phyloP scores from a whole-genome alignment of 257 asterid species.

The Fraxinus excelsior region DNA sequence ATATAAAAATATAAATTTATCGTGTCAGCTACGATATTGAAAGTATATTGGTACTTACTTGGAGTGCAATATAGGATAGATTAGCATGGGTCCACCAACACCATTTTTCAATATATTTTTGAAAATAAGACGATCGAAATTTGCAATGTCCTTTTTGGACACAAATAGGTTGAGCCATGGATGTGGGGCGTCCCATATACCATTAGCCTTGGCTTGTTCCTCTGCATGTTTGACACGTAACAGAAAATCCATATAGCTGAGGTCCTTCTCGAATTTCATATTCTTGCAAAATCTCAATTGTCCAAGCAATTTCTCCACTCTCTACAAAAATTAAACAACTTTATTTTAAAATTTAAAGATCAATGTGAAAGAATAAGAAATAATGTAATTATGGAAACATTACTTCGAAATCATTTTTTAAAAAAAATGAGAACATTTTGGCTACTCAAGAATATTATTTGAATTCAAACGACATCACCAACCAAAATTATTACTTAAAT shows the following conservation, averaged over 20 bases:
- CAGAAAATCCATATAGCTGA: slow-evolving; percentile 62
- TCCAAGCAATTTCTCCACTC: slow-evolving; percentile 50
- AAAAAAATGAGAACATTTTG: too few species aligned
- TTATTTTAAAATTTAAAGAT: too few species aligned
- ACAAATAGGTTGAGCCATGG: slow-evolving; percentile 94
- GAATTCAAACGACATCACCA: too few species aligned
- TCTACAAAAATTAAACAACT: slow-evolving; percentile 31
- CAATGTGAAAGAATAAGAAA: too few species aligned
- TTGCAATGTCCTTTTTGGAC: slow-evolving; percentile 57
- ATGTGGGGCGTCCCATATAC: slow-evolving; percentile 95
- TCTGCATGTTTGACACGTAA: slow-evolving; percentile 75
- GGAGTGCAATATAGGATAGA: slow-evolving; percentile 82
- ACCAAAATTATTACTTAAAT: too few species aligned
- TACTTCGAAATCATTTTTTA: too few species aligned
- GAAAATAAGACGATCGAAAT: slow-evolving; percentile 68
- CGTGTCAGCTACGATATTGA: too few species aligned
- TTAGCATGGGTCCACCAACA: slow-evolving; percentile 84
- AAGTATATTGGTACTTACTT: slow-evolving; percentile 45
- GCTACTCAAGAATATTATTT: too few species aligned
- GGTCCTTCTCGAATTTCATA: slow-evolving; percentile 43
- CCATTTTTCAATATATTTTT: slow-evolving; percentile 69
- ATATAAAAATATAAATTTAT: too few species aligned
- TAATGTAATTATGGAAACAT: too few species aligned
- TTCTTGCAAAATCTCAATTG: slow-evolving; percentile 39
- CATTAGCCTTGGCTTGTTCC: slow-evolving; percentile 63